Conservation (phyloP, 2,329 filamentous ascomycete species). For the Ascochyta rabiei region DNA sequence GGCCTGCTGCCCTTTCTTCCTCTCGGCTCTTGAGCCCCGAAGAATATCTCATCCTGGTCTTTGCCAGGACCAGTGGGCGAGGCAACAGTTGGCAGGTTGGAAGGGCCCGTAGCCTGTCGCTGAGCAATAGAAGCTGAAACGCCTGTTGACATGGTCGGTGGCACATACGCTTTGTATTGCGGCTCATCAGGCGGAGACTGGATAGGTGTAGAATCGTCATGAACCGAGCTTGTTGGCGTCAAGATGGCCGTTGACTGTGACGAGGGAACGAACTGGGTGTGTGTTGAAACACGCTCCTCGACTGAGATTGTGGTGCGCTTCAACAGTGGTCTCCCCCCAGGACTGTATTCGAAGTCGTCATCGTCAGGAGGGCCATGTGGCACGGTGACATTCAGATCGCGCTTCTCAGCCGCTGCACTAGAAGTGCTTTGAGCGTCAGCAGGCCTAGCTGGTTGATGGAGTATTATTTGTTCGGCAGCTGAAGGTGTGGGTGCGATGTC, state of each 20-base stretch:
- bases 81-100: conserved; percentile 14
- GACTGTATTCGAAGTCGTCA: conserved; percentile 54
- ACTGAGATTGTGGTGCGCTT: conserved; percentile 11
- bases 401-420: conserved; percentile 14
- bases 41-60: conserved; percentile 46
- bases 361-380: conserved; percentile 12
- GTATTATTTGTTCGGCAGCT: not conserved
- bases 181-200: conserved; percentile 39
- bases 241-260: conserved; percentile 38
- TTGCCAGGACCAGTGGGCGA: conserved; percentile 19
- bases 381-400: conserved; percentile 24
- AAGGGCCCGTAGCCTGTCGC: conserved; percentile 33
- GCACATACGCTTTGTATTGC: conserved; percentile 45
- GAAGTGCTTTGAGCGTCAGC: conserved; percentile 6
- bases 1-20: conserved; percentile 21
- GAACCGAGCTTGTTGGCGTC: conserved; percentile 45
- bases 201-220: conserved; percentile 41
- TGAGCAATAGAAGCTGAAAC: conserved; percentile 23
- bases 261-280: conserved; percentile 25
- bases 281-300: conserved; percentile 23
- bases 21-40: conserved; percentile 26
- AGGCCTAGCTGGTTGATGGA: conserved; percentile 8
- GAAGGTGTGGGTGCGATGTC: conserved; percentile 28
- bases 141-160: conserved; percentile 21
- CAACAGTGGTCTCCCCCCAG: conserved; percentile 59